phyloP scores from a whole-genome alignment of 352 stramenopile species.

The Phytophthora citrophthora region DNA sequence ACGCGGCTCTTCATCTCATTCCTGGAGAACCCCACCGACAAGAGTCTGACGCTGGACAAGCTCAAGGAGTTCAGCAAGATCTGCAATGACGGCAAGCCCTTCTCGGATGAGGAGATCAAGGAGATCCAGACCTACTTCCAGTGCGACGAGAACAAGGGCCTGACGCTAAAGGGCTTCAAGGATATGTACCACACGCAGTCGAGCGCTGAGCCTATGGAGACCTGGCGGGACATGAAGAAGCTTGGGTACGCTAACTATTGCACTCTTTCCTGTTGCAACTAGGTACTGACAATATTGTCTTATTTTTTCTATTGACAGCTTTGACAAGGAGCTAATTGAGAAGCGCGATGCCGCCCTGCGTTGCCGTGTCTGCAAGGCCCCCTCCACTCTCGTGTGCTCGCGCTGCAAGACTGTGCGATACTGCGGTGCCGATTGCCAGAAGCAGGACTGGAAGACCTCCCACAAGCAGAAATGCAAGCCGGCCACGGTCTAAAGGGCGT shows the following conservation, averaged over 20 bases:
- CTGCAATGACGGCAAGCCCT: constrained; percentile 89
- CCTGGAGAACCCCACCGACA: constrained; percentile 80
- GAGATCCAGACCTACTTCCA: constrained; percentile 93
- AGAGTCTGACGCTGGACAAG: constrained; percentile 84
- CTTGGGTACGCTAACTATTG: constrained; percentile 60
- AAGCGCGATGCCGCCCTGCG: constrained; percentile 72
- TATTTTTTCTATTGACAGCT: constrained; percentile 39
- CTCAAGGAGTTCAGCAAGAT: constrained; percentile 91
- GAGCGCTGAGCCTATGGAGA: constrained; percentile 88
- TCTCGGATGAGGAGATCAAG: constrained; percentile 90
- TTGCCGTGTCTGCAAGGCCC: constrained; percentile 84
- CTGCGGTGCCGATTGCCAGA: constrained; percentile 88
- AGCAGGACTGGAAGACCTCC: constrained; percentile 87
- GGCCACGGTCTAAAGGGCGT: constrained; percentile 36
- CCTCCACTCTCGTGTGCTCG: constrained; percentile 82
- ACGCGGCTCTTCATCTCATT: constrained; percentile 89
- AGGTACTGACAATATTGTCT: neutral
- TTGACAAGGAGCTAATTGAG: constrained; percentile 77
- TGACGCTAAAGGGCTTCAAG: constrained; percentile 91
- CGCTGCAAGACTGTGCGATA: constrained; percentile 89
- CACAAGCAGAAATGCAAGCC: constrained; percentile 90
- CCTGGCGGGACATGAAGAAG: constrained; percentile 91
- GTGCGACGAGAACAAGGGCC: constrained; percentile 90
- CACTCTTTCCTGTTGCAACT: neutral
- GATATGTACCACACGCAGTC: constrained; percentile 93